Evolutionary conservation across 108 stramenopile species (phyloP), one percentile per base, ranked within the genome.

Genomic region (Cyclostephanos tholiformis): DNA sequence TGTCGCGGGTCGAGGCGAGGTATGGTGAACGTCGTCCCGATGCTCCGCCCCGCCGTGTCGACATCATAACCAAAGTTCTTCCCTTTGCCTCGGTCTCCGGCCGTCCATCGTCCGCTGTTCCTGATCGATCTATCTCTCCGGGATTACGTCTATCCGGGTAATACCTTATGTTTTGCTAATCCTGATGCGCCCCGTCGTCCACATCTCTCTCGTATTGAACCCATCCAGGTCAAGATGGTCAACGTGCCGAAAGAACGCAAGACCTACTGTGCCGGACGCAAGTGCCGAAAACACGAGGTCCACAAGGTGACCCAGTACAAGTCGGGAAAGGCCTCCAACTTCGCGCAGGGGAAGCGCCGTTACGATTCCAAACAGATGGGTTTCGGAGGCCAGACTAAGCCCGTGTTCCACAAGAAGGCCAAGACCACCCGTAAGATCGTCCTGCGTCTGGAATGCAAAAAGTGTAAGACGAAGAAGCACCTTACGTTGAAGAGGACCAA

Each of bases 271-370:
- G 97, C 97, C 76, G 90, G 89, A 67, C 87, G 86, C 79, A 97
- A 96, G 80, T 99, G 99, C 97, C 82, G 87, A 58, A 98, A 97
- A 91, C 99, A 99, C 88, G 85, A 89, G 30, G 67, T 91, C n/a
- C 97, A 98, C 92, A 99, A 99, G 95, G 97, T 99, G 30, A 98
- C 98, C 60, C 99, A 99, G 89, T 98, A 98, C 97, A 98, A 98
- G 84, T 84, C 98, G 53, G 99, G 99, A 56, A 99, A 99, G 91
- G 98, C 99, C 9, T 97, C 97, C 57, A 98, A 99, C 92, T 99
- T 98, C 85, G 99, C 99, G 29, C 99, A 99, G 85, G 97, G 98
- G 83, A 99, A 99, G 93, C 95, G 99, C 72, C 98, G 99, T 72
- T 99, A 99, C 80, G 99, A 99, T 77, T 87, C 91, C 79, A 99